Base-by-base conservation (phyloP, 495 filamentous ascomycete genomes). In the Neurospora hispaniola region DNA sequence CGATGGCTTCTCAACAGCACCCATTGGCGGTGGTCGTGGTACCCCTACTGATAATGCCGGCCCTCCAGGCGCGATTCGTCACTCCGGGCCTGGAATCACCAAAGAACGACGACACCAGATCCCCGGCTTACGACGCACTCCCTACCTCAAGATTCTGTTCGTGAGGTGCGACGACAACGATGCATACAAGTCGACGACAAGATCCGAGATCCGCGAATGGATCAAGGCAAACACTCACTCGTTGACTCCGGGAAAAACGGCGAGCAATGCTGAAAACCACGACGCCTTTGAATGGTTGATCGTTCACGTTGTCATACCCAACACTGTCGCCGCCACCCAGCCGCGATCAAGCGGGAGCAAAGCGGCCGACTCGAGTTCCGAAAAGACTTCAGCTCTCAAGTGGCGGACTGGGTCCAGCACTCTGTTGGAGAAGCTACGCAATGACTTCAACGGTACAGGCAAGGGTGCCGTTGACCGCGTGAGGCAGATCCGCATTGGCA, bases 231-330 rank as follows among this genome's bases (percentile, higher is more conserved):
- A 97, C 74, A 90, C 92, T 0, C 77, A 83, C 0, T 77, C 82
- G 1, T 85, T 87, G 42, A 66, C 27, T 1, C 90, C 90, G 76
- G 79, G 79, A 23, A 85, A 84, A 71, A 81, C 82, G 70, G 72
- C 70, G 43, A 87, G 77, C 75, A 79, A 80, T 11, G 83, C 85
- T 69, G 86, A 88, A 89, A 97, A 85, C 87, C 96, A 99, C 79
- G 96, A 98, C 84, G 96, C 96, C 5, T 97, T 92, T 78, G 96
- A 99, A 78, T 99, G 95, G 95, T 85, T 99, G 20, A 94, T 99
- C 71, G 76, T 99, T 12, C 96, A 98, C 79, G 90, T 99, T 70
- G 89, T 96, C 18, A 87, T 96, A 68, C 89, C 92, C 18, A 93
- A 94, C 75, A 95, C 93, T 18, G 84, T 88, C 31, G 90, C 92